Conservation (phyloP, 768 basidiomycete genomes). For the Mycena rebaudengoi region DNA sequence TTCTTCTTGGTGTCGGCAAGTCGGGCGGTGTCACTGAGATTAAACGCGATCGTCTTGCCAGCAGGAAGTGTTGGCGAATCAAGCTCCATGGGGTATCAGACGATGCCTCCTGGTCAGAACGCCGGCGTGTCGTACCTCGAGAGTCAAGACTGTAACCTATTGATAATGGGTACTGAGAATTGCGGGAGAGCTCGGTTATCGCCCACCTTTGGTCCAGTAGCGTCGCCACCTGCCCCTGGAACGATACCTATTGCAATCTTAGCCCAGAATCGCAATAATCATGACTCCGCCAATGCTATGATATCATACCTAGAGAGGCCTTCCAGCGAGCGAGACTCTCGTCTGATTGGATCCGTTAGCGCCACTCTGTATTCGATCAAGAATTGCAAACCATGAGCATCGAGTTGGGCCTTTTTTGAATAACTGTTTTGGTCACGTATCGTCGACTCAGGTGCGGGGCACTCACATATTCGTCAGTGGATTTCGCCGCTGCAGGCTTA, state of each 20-base stretch:
- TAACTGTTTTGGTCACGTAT: too few species aligned
- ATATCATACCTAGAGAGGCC: conserved; percentile 84
- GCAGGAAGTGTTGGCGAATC: conserved; percentile 73
- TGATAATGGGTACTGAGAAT: conserved; percentile 25
- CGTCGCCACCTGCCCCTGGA: conserved; percentile 52
- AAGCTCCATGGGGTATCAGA: conserved; percentile 44
- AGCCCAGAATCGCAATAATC: conserved; percentile 70
- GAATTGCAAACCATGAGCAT: too few species aligned
- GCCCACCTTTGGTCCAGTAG: conserved; percentile 72
- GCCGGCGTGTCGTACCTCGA: conserved; percentile 52
- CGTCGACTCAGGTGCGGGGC: too few species aligned
- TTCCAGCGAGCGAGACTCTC: conserved; percentile 97
- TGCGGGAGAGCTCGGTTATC: not conserved
- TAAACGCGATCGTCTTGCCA: conserved; percentile 69
- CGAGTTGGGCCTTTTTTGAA: conserved; percentile 84
- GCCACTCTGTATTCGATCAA: too few species aligned
- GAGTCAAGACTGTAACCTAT: conserved; percentile 75
- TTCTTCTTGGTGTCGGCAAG: conserved; percentile 75
- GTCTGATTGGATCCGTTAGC: too few species aligned
- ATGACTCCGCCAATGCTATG: conserved; percentile 49
- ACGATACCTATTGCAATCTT: conserved; percentile 67
- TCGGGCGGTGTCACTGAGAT: conserved; percentile 61
- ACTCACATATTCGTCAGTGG: conserved; percentile 84
- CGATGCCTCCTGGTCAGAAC: not conserved
- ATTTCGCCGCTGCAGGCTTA: conserved; percentile 74